A percentile compares a stretch with the other conserved stretches of the same genome.
These are phyloP conservation scores for Dryas drummondii DNA, from an alignment of 306 rosid genomes.

Conservation along the genomic window DNA sequence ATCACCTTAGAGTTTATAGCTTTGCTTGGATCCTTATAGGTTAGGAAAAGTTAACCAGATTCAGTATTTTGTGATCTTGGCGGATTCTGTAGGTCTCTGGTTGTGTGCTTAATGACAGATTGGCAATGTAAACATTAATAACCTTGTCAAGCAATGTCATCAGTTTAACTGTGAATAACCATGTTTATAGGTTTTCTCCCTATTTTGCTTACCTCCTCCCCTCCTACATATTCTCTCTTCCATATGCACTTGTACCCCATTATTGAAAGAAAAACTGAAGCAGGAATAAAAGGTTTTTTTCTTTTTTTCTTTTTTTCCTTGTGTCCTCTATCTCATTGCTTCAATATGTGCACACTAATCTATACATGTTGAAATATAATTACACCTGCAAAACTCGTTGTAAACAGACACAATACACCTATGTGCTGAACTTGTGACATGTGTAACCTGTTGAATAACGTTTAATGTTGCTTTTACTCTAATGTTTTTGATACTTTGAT, in stretches of 20 bases:
- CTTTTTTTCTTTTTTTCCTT: neutral
- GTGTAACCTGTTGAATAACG: neutral
- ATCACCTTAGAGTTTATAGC: neutral
- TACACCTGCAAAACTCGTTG: neutral
- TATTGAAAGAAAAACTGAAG: too few species aligned
- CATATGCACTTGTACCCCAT: too few species aligned
- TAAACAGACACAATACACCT: neutral
- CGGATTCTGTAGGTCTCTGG: too few species aligned
- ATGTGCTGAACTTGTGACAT: neutral
- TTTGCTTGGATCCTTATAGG: neutral
- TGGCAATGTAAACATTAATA: too few species aligned
- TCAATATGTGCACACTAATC: neutral
- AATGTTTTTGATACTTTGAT: neutral
- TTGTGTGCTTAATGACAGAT: too few species aligned
- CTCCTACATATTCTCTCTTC: too few species aligned
- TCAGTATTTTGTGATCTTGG: too few species aligned
- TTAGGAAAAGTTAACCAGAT: neutral
- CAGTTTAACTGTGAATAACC: too few species aligned
- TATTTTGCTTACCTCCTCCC: too few species aligned
- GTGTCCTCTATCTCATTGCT: neutral
- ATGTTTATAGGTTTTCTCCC: too few species aligned
- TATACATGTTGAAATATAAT: neutral
- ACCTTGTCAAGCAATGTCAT: too few species aligned
- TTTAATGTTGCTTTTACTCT: neutral
- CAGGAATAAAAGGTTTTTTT: too few species aligned